These are phyloP conservation scores for Neocallimastix lanati DNA, from an alignment of 192 early-diverging fungal genomes.

Conservation along the genomic window DNA sequence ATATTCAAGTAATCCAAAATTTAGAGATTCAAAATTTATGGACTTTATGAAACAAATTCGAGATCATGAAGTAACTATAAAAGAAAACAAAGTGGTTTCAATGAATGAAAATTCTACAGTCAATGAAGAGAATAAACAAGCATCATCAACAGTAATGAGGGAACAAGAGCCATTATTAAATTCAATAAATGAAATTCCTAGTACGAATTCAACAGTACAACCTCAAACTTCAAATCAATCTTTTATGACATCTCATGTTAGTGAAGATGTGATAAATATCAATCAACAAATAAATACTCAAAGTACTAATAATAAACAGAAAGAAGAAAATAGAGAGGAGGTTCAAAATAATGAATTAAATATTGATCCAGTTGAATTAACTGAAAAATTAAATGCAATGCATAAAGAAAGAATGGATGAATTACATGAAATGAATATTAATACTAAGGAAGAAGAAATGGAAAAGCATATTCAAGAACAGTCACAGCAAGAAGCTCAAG, in stretches of 20 bases:
- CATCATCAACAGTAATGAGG: background rate
- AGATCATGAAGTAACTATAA: conserved; percentile 71
- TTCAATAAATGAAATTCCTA: background rate
- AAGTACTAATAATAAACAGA: background rate
- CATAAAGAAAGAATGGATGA: background rate
- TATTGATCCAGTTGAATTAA: background rate
- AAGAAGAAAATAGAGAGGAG: background rate
- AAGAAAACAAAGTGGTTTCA: conserved; percentile 76
- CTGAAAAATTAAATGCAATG: background rate
- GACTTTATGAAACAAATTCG: conserved; percentile 81
- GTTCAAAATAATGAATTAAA: background rate
- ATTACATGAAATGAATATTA: background rate
- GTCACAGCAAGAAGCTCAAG: background rate
- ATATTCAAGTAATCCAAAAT: conserved; percentile 72
- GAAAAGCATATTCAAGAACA: background rate
- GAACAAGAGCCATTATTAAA: background rate
- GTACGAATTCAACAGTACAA: background rate
- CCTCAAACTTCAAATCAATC: background rate
- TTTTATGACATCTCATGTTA: background rate
- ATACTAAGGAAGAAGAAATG: background rate
- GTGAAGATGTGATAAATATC: background rate
- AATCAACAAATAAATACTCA: background rate
- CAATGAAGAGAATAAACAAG: background rate
- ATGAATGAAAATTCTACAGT: conserved; percentile 8
- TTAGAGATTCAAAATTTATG: conserved; percentile 79